phyloP scores from a whole-genome alignment of 2,329 filamentous ascomycete species.

The Penicillium sp. region DNA sequence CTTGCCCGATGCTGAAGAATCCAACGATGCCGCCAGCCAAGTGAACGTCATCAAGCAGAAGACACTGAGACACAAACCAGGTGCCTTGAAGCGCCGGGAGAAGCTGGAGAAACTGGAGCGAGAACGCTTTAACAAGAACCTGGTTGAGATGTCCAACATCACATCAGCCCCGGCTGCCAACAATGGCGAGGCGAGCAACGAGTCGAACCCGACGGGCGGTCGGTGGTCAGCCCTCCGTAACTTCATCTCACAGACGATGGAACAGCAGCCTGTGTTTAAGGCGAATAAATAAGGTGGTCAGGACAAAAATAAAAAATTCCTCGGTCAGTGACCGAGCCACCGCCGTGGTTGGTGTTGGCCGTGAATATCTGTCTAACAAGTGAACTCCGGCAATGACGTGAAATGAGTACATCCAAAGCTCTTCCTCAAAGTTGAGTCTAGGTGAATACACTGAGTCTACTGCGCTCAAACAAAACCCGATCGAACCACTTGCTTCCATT shows the following conservation, averaged over 20 bases:
- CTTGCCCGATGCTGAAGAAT: conserved; percentile 60
- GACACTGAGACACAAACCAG: conserved; percentile 70
- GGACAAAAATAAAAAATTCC: background rate
- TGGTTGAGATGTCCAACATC: conserved; percentile 66
- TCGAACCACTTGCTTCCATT: background rate
- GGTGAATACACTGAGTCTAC: background rate
- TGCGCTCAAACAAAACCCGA: background rate
- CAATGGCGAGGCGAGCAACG: conserved; percentile 15
- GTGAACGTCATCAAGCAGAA: conserved; percentile 70
- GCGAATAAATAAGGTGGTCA: conserved; percentile 24
- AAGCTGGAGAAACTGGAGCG: conserved; percentile 75
- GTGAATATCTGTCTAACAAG: background rate
- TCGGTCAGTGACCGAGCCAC: background rate
- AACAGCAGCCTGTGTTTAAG: conserved; percentile 76
- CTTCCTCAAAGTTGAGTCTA: background rate
- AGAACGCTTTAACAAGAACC: conserved; percentile 76
- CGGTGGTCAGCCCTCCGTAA: conserved; percentile 78
- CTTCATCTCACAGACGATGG: conserved; percentile 84
- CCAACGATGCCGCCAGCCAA: conserved; percentile 47
- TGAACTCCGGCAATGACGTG: background rate
- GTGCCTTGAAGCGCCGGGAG: conserved; percentile 80
- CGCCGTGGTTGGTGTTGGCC: background rate
- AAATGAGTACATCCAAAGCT: background rate
- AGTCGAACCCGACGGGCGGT: conserved; percentile 47
- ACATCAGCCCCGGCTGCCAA: conserved; percentile 26